Base-by-base conservation (phyloP, 352 stramenopile species). In the Blastocystis sp. region DNA sequence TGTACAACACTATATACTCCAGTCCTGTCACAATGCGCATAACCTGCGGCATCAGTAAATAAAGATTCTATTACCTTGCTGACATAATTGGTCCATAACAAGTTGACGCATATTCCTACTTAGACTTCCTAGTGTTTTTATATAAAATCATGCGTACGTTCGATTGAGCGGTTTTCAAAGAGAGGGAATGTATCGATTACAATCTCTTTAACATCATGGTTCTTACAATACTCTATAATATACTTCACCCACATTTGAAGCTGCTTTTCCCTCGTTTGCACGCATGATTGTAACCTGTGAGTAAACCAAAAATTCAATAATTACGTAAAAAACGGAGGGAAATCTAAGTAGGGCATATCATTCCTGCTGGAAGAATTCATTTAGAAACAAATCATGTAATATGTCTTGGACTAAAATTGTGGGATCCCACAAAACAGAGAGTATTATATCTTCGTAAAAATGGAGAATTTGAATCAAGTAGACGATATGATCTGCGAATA, bases 401-500 rank as follows among this genome's bases (percentile, higher is more conserved):
- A 0, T 8, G 37, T 47, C 64, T 41, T n/a, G 45, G 37, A 75
- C 9, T 0, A 16, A 59, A n/a, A n/a, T 3, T 3, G 50, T 59
- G 50, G 50, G 50, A 59, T n/a, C 50, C 50, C 50, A 13, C 50
- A n/a, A 59, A 13, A 13, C 20, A 59, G 13, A n/a, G 20, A 59
- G 20, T 59, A 59, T n/a, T 34, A 59, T 59, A 59, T 59, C 50
- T 59, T 59, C 13, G 26, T 34, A 20, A 62, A 30, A 62, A 81
- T 81, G 70, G 39, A 81, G 70, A 81, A 64, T 64, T 24, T 81
- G 30, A 81, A 81, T 81, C 70, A 81, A 41, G 39, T 81, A n/a
- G 70, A 81, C 65, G 70, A 81, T 64, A 81, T 81, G 70, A 53
- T 81, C 2, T 81, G 70, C 26, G 70, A 81, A 20, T 81, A 81